These are phyloP conservation scores for Xylariaceae sp. DNA, from an alignment of 2,329 filamentous ascomycete genomes.

Conservation along the genomic window DNA sequence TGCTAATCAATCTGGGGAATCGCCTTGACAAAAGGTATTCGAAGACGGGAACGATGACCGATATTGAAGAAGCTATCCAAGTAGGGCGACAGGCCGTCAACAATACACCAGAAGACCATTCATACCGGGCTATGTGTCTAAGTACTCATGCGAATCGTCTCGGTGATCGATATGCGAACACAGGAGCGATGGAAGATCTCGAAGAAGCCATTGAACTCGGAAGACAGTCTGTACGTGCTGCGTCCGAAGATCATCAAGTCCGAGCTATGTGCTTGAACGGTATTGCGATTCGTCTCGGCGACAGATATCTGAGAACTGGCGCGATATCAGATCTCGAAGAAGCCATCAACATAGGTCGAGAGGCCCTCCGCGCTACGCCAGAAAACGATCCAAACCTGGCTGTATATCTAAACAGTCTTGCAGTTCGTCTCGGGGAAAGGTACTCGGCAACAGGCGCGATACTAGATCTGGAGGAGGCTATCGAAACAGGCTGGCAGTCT, in stretches of 20 bases:
- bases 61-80: conserved; percentile 2
- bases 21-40: background rate
- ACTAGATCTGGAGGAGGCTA: background rate
- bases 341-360: background rate
- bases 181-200: background rate
- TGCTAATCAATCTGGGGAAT: background rate
- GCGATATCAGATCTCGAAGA: background rate
- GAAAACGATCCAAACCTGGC: background rate
- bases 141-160: background rate
- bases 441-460: background rate
- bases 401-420: background rate
- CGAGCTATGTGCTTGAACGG: background rate
- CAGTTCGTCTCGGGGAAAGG: background rate
- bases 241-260: background rate
- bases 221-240: background rate
- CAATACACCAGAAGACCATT: background rate
- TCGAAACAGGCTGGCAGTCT: background rate
- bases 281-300: background rate
- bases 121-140: background rate
- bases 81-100: background rate
- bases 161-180: background rate
- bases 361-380: background rate
- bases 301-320: background rate
- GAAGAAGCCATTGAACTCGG: background rate
- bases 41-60: background rate